These are phyloP conservation scores for Penicillium soppii DNA, from an alignment of 495 filamentous ascomycete genomes.

Conservation along the genomic window DNA sequence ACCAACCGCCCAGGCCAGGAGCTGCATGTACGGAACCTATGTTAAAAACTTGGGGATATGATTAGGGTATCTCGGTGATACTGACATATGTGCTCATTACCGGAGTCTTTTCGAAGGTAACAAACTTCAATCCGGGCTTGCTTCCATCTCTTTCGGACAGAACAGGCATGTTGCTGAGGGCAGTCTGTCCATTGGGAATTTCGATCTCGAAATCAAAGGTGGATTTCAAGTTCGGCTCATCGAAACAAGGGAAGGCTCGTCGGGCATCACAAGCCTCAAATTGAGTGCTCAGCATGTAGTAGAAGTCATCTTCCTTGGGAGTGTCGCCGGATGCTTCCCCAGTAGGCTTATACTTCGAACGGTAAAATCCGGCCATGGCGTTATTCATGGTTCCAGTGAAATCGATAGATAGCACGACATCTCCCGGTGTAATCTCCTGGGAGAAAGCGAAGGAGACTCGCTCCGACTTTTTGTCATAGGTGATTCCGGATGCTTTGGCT, in stretches of 20 bases:
- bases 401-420: constrained; percentile 65
- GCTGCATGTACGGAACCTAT: constrained; percentile 35
- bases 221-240: constrained; percentile 95
- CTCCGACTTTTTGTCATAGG: constrained; percentile 78
- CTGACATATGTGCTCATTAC: constrained; percentile 92
- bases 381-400: constrained; percentile 90
- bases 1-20: constrained; percentile 93
- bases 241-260: constrained; percentile 93
- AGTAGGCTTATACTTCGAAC: constrained; percentile 86
- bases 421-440: constrained; percentile 58
- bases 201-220: constrained; percentile 92
- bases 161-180: constrained; percentile 92
- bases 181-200: constrained; percentile 80
- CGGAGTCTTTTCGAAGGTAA: constrained; percentile 82
- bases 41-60: constrained; percentile 11
- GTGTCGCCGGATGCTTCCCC: constrained; percentile 67
- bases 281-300: constrained; percentile 95
- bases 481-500: constrained; percentile 62
- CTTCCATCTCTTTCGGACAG: constrained; percentile 60
- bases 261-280: constrained; percentile 96
- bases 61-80: background rate
- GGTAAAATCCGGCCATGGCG: constrained; percentile 95
- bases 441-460: constrained; percentile 72
- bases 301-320: constrained; percentile 71
- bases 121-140: constrained; percentile 66